Percentiles rank a stretch among this genome's conserved stretches.
Evolutionary conservation across 805 yeast species (phyloP).

Genomic region (Myxozyma nipponensis): DNA sequence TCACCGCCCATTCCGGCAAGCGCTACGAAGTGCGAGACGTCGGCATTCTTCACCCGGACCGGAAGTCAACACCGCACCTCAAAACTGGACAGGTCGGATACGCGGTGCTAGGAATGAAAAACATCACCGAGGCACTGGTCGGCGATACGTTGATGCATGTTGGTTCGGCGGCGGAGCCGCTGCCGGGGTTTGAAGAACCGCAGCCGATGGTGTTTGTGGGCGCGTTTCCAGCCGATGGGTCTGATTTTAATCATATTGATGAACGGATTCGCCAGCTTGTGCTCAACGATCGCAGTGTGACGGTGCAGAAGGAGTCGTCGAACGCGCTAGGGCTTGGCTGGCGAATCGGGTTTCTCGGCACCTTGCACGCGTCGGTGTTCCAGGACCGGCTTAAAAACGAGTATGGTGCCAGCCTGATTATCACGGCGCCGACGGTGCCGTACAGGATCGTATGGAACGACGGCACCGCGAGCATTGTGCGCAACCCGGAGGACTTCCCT

Average conservation of each 20-base stretch:
- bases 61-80: slow-evolving; percentile 57
- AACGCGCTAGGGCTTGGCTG: slow-evolving; percentile 96
- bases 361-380: slow-evolving; percentile 91
- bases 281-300: slow-evolving; percentile 86
- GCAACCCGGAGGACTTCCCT: slow-evolving; percentile 94
- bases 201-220: slow-evolving; percentile 99
- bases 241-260: slow-evolving; percentile 81
- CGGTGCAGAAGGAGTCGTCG: slow-evolving; percentile 84
- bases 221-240: slow-evolving; percentile 94
- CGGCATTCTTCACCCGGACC: slow-evolving; percentile 94
- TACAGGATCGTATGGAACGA: slow-evolving; percentile 68
- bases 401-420: slow-evolving; percentile 85
- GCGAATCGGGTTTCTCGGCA: slow-evolving; percentile 93
- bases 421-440: slow-evolving; percentile 96
- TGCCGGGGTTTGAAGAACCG: slow-evolving; percentile 94
- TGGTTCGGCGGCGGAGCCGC: slow-evolving; percentile 55
- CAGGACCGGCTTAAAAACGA: slow-evolving; percentile 88
- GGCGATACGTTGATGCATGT: slow-evolving; percentile 83
- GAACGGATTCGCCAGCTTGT: slow-evolving; percentile 87
- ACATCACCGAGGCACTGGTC: slow-evolving; percentile 76
- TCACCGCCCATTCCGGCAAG: slow-evolving; percentile 71
- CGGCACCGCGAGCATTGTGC: slow-evolving; percentile 61
- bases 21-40: slow-evolving; percentile 86
- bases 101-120: slow-evolving; percentile 90
- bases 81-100: slow-evolving; percentile 94